Evolutionary conservation across 2,329 filamentous ascomycete genomes (phyloP).

Genomic region (Basipetospora chlamydospora): DNA sequence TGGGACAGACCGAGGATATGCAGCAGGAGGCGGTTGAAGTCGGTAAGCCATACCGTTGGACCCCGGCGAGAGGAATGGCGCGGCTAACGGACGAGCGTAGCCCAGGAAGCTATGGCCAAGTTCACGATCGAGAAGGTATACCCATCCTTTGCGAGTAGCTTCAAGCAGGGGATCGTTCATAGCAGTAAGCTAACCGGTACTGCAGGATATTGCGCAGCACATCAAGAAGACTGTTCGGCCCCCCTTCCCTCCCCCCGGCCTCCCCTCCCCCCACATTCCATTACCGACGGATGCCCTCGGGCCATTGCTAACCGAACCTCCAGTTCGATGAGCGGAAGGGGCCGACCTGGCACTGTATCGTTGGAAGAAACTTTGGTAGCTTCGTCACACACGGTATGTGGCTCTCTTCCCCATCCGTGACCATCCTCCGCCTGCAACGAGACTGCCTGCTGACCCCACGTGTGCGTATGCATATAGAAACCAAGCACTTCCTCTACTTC

Average conservation of each 20-base stretch:
- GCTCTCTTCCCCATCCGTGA: no score
- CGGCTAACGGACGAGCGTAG: constrained; percentile 19
- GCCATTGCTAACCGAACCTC: neutral
- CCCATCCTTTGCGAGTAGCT: no score
- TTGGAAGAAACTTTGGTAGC: constrained; percentile 95
- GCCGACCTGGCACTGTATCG: constrained; percentile 98
- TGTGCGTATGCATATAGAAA: constrained; percentile 60
- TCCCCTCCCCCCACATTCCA: neutral
- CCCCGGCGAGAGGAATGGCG: no score
- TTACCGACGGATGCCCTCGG: constrained; percentile 7
- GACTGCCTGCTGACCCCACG: no score
- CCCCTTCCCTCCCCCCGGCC: neutral
- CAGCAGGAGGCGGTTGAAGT: constrained; percentile 90
- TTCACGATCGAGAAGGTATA: constrained; percentile 51
- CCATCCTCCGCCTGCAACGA: neutral
- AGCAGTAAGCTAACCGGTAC: no score
- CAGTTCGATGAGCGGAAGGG: constrained; percentile 96
- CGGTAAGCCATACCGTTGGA: constrained; percentile 43
- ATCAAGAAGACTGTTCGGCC: constrained; percentile 76
- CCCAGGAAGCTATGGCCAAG: constrained; percentile 48
- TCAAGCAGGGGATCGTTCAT: no score
- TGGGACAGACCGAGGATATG: constrained; percentile 79
- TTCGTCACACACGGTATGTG: constrained; percentile 88
- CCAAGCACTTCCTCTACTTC: constrained; percentile 99
- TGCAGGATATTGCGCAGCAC: constrained; percentile 89